Conservation (phyloP, 306 rosid species). For the Crotalaria pallida region DNA sequence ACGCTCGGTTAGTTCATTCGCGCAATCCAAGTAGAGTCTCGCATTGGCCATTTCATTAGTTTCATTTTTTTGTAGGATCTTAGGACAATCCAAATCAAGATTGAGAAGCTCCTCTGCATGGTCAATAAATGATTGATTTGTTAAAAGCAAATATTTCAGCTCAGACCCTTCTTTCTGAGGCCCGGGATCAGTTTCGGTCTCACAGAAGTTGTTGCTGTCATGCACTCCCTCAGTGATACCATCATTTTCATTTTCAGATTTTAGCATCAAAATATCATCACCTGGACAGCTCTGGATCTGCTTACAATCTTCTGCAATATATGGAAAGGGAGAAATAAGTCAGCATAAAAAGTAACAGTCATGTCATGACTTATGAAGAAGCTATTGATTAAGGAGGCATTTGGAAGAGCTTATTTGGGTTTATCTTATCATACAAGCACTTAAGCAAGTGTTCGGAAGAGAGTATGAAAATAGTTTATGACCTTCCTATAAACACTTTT, state of each 20-base stretch:
- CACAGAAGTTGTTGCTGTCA: neutral
- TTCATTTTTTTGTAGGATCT: slow-evolving; percentile 28
- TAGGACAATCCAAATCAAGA: slow-evolving; percentile 36
- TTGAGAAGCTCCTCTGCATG: slow-evolving; percentile 58
- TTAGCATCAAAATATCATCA: slow-evolving; percentile 26
- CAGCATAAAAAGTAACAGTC: neutral
- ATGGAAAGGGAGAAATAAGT: slow-evolving; percentile 11
- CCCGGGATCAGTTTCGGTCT: slow-evolving; percentile 1
- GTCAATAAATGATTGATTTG: slow-evolving; percentile 52
- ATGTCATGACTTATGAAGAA: slow-evolving; percentile 7
- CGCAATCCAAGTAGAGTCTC: slow-evolving; percentile 56
- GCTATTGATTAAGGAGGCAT: neutral
- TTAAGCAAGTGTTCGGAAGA: too few relatives aligned
- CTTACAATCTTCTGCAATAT: slow-evolving; percentile 39
- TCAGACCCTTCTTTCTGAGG: slow-evolving; percentile 11
- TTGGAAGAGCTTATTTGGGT: too few relatives aligned
- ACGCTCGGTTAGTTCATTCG: slow-evolving; percentile 54
- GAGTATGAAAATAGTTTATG: too few relatives aligned
- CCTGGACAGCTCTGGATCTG: slow-evolving; percentile 21
- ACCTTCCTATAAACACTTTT: too few relatives aligned
- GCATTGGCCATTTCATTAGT: slow-evolving; percentile 15
- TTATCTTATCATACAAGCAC: too few relatives aligned
- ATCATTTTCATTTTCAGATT: slow-evolving; percentile 23
- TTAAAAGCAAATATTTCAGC: slow-evolving; percentile 49
- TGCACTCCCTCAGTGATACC: slow-evolving; percentile 27